Percentiles rank a stretch among this genome's conserved stretches.
Conservation (phyloP, 371 early-diverging fungal species). For the Lichtheimia corymbifera region DNA sequence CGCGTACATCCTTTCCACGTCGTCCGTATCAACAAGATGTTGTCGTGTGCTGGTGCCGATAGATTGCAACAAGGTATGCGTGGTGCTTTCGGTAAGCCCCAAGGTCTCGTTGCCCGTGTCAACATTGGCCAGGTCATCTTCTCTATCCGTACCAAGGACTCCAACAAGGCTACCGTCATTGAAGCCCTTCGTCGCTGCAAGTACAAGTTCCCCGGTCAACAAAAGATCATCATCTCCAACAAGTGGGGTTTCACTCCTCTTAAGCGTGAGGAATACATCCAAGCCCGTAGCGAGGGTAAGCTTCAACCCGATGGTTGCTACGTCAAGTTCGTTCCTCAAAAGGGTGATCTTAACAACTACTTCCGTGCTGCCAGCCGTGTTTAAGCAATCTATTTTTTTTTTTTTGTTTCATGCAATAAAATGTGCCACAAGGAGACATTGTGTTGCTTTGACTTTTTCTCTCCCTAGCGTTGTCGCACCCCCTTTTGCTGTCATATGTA, state of each 20-base stretch:
- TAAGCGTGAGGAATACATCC: slow-evolving; percentile 91
- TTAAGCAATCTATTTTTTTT: slow-evolving; percentile 22
- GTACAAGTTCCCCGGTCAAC: slow-evolving; percentile 99
- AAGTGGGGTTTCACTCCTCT: slow-evolving; percentile 99
- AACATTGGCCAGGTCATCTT: slow-evolving; percentile 99
- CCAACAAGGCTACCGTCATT: slow-evolving; percentile 92
- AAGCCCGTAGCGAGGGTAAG: slow-evolving; percentile 74
- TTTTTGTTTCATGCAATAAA: slow-evolving; percentile 6
- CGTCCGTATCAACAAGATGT: slow-evolving; percentile 99
- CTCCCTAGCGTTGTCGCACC: not conserved
- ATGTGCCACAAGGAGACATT: slow-evolving; percentile 5
- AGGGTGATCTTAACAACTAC: slow-evolving; percentile 83
- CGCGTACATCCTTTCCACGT: slow-evolving; percentile 99
- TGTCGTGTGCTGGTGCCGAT: slow-evolving; percentile 99
- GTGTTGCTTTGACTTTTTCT: slow-evolving; percentile 7
- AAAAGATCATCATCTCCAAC: slow-evolving; percentile 98
- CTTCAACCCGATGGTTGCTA: slow-evolving; percentile 96
- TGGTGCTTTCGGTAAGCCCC: slow-evolving; percentile 99
- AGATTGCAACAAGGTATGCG: slow-evolving; percentile 99
- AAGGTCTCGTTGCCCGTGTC: slow-evolving; percentile 99
- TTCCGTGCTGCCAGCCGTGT: slow-evolving; percentile 33
- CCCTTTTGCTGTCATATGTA: not conserved
- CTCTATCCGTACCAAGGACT: slow-evolving; percentile 98
- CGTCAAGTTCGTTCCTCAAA: slow-evolving; percentile 94
- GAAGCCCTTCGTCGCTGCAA: slow-evolving; percentile 97